Percentiles rank a stretch among this genome's conserved stretches.
These are phyloP conservation scores for Calonectria ilicicola DNA, from an alignment of 2,329 filamentous ascomycete species.

Conservation along the genomic window DNA sequence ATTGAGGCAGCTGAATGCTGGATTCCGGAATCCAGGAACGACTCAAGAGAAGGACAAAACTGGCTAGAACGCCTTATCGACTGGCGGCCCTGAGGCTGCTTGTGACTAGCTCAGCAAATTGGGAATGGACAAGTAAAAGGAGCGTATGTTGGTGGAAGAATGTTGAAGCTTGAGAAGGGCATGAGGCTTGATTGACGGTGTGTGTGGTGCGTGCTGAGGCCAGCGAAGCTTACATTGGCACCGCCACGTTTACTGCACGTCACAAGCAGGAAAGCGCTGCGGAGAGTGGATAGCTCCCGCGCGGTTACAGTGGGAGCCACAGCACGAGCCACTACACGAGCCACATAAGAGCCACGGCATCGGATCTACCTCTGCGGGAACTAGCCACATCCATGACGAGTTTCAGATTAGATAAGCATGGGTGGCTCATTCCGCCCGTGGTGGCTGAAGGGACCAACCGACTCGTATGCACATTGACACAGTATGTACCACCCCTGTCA, in stretches of 20 bases:
- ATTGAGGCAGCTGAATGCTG: constrained; percentile 41
- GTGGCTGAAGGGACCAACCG: background rate
- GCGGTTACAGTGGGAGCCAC: constrained; percentile 1
- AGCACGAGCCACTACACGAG: constrained; percentile 15
- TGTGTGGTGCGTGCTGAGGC: constrained; percentile 35
- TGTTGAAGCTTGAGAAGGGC: constrained; percentile 31
- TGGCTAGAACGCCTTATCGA: background rate
- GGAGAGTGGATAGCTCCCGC: constrained; percentile 2
- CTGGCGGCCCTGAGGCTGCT: constrained; percentile 3
- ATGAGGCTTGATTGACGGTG: constrained; percentile 26
- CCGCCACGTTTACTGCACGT: constrained; percentile 39
- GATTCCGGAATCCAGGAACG: constrained; percentile 28
- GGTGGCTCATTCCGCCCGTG: background rate
- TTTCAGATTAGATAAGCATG: constrained; percentile 11
- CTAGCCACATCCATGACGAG: background rate
- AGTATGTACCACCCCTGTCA: constrained; percentile 10
- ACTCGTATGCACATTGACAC: background rate
- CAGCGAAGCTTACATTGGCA: constrained; percentile 44
- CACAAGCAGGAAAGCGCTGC: constrained; percentile 2
- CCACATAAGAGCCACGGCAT: background rate
- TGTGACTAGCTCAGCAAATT: constrained; percentile 6
- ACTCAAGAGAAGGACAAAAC: constrained; percentile 12
- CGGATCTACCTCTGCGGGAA: background rate
- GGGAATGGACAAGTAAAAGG: constrained; percentile 32
- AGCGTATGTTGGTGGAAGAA: constrained; percentile 38